These are phyloP conservation scores for Aurifilum marmelostoma DNA, from an alignment of 2,329 filamentous ascomycete genomes.

Conservation along the genomic window DNA sequence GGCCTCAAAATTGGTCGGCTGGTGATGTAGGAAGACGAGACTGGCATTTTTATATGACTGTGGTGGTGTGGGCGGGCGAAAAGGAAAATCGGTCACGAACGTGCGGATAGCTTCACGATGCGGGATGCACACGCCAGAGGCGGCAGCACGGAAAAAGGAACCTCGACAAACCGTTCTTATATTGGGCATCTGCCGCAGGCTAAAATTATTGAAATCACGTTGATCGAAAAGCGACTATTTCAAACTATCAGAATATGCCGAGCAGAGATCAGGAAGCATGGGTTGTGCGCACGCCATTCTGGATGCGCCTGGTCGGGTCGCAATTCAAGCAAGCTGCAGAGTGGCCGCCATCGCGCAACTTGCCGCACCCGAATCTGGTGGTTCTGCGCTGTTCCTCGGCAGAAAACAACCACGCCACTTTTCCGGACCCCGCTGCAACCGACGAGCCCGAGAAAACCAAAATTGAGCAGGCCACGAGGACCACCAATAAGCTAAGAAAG, in stretches of 20 bases:
- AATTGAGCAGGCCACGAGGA: conserved; percentile 1
- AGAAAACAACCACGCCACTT: not conserved
- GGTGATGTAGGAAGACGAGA: conserved; percentile 15
- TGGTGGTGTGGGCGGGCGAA: conserved; percentile 23
- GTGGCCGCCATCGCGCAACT: conserved; percentile 12
- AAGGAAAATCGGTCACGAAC: conserved; percentile 16
- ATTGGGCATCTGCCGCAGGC: conserved; percentile 7
- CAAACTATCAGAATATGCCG: conserved; percentile 10
- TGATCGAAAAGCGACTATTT: not conserved
- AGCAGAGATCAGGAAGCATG: conserved; percentile 22
- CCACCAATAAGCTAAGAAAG: conserved; percentile 26
- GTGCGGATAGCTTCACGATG: conserved; percentile 30
- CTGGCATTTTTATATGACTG: conserved; percentile 12
- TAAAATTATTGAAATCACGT: not conserved
- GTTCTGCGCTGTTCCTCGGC: not conserved
- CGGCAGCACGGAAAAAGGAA: conserved; percentile 28
- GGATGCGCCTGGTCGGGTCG: conserved; percentile 25
- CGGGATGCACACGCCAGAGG: conserved; percentile 7
- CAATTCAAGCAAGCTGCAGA: conserved; percentile 8
- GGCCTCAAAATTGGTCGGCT: conserved; percentile 19
- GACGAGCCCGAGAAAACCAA: not conserved
- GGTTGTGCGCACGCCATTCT: conserved; percentile 27
- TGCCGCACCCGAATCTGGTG: not conserved
- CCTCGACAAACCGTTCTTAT: conserved; percentile 20
- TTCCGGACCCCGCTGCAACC: not conserved